phyloP scores from a whole-genome alignment of 805 yeast genomes.

The Pichia phayaonensis region DNA sequence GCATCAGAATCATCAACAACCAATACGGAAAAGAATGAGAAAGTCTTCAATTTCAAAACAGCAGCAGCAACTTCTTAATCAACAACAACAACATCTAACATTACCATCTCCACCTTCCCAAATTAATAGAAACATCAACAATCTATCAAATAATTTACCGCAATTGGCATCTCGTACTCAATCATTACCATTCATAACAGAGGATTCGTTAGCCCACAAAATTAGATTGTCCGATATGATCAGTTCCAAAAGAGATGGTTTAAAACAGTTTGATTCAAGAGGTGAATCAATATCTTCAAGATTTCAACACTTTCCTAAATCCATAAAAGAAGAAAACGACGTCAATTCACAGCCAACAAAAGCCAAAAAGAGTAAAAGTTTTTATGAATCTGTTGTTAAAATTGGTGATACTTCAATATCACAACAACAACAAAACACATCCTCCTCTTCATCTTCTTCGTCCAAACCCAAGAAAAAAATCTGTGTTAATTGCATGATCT shows the following conservation, averaged over 20 bases:
- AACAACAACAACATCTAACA: background rate
- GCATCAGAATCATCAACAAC: slow-evolving; percentile 3
- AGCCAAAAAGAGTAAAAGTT: slow-evolving; percentile 27
- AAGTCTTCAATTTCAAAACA: background rate
- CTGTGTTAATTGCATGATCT: slow-evolving; percentile 28
- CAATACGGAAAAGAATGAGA: background rate
- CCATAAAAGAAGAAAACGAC: slow-evolving; percentile 13
- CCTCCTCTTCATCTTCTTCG: slow-evolving; percentile 13
- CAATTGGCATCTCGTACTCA: slow-evolving; percentile 30
- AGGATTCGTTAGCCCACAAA: slow-evolving; percentile 26
- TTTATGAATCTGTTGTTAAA: slow-evolving; percentile 26
- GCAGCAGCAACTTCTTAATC: background rate
- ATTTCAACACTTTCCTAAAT: slow-evolving; percentile 25
- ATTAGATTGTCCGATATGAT: slow-evolving; percentile 26
- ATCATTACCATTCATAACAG: slow-evolving; percentile 27
- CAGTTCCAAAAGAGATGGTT: slow-evolving; percentile 8
- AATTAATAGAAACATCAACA: background rate
- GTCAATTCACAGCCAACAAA: slow-evolving; percentile 19
- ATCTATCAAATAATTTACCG: slow-evolving; percentile 13
- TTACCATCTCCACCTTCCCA: background rate
- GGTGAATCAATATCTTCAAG: slow-evolving; percentile 24
- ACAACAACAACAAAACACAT: slow-evolving; percentile 8
- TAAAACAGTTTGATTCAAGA: slow-evolving; percentile 17
- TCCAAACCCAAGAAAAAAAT: slow-evolving; percentile 10
- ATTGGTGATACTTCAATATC: slow-evolving; percentile 17